Conservation (phyloP, 2,329 filamentous ascomycete genomes). For the Penicillium hesseltinei region DNA sequence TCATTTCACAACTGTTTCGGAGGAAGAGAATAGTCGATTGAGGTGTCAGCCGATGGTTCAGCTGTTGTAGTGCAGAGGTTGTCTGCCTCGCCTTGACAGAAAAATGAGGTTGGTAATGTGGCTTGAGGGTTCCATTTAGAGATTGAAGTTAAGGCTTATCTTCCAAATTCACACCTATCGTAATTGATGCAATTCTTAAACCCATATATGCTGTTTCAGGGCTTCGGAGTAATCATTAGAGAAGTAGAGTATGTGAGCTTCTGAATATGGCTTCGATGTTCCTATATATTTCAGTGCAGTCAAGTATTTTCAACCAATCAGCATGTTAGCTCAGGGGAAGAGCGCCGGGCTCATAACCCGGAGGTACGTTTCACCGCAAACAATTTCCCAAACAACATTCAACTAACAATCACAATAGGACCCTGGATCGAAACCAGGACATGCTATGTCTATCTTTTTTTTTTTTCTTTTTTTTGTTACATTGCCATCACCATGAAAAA, state of each 20-base stretch:
- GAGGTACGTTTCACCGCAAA: slow-evolving; percentile 25
- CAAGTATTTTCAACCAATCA: slow-evolving; percentile 8
- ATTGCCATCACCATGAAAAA: too few species aligned
- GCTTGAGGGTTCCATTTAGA: too few species aligned
- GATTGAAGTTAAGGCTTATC: too few species aligned
- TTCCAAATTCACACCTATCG: background rate
- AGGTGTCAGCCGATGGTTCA: background rate
- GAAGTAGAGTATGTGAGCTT: background rate
- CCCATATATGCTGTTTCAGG: too few species aligned
- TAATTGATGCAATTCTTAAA: background rate
- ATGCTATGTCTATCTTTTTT: background rate
- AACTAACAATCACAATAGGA: background rate
- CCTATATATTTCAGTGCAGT: rapidly evolving
- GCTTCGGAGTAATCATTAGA: too few species aligned
- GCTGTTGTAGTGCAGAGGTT: slow-evolving; percentile 58
- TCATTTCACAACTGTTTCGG: slow-evolving; percentile 57
- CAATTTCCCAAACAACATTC: background rate
- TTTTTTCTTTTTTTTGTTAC: background rate
- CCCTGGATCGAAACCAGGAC: slow-evolving; percentile 3
- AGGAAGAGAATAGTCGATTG: background rate
- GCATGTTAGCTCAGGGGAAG: slow-evolving; percentile 47
- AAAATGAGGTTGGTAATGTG: slow-evolving; percentile 58
- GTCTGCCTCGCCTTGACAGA: slow-evolving; percentile 68
- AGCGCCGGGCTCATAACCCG: slow-evolving; percentile 50
- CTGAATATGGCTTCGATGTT: background rate